Base-by-base conservation (phyloP, 1,284 basidiomycete genomes). In the Xerocomus amazonicus region DNA sequence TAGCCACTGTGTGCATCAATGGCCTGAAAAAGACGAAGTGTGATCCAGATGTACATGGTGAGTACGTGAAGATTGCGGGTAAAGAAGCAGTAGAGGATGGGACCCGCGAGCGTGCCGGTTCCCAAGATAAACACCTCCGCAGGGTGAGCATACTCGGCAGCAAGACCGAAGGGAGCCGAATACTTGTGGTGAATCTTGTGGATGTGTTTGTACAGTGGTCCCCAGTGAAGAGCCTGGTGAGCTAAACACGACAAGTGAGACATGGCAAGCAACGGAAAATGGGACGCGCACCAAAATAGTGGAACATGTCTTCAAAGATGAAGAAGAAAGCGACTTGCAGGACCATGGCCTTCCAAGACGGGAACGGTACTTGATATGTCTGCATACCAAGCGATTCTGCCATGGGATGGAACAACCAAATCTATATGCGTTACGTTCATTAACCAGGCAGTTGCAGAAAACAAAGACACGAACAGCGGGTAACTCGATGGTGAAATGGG, bases 121-220 rank as follows among this genome's bases (percentile, higher is more conserved):
- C 88, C 80, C 43, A 97, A 85, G 60, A 97, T 94, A 70, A 95
- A 81, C 48, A 95, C 90, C 71, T 97, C 94, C 12, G 92, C 84
- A 0, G 94, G 94, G 71, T 97, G 94, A 0, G 94, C 93, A 66
- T 97, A 99, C 72, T 99, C 97, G 12, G 97, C 96, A 8, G 96
- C 94, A 31, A 99, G 83, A 61, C 96, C 96, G 66, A 98, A 97
- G 0, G 96, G 96, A 17, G 96, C 95, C 17, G 90, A 90, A 73
- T 95, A 97, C 67, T 97, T 94, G 83, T 98, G 96, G 72, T 98
- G 92, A 41, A 93, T 78, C 76, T 98, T 98, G 84, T 99, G 96
- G 58, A 98, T 94, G 73, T 97, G 79, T 75, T 94, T 97, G 83
- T 99, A 99, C 50, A 99, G 78, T 4, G 84, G 76, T 48, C 92